A percentile compares a stretch with the other conserved stretches of the same genome.
These are phyloP conservation scores for Neurospora pannonica DNA, from an alignment of 495 filamentous ascomycete genomes.

Conservation along the genomic window DNA sequence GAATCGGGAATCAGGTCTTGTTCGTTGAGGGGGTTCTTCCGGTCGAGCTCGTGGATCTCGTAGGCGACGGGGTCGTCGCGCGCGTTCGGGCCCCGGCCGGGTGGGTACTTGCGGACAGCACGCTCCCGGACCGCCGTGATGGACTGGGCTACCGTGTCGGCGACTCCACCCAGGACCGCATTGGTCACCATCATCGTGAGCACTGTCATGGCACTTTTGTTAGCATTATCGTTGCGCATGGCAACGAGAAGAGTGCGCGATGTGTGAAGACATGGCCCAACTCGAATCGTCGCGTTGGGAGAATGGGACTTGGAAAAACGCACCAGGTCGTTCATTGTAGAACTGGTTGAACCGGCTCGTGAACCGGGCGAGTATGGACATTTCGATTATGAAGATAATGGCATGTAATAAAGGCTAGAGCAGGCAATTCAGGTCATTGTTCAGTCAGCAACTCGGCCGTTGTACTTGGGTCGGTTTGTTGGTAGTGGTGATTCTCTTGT, in stretches of 20 bases:
- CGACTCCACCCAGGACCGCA: conserved; percentile 71
- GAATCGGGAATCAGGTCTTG: conserved; percentile 61
- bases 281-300: conserved; percentile 10
- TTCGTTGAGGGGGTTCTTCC: conserved; percentile 60
- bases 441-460: conserved; percentile 2
- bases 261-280: background rate
- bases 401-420: conserved; percentile 76
- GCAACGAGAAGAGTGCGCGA: background rate
- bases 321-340: conserved; percentile 80
- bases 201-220: conserved; percentile 40
- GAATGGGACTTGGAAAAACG: conserved; percentile 8
- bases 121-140: conserved; percentile 74
- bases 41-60: conserved; percentile 83
- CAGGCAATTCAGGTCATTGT: conserved; percentile 13
- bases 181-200: conserved; percentile 98
- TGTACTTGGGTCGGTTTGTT: background rate
- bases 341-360: conserved; percentile 84
- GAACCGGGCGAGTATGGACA: conserved; percentile 72
- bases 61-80: conserved; percentile 70
- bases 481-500: background rate
- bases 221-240: background rate
- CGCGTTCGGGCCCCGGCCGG: conserved; percentile 21
- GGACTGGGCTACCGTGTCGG: conserved; percentile 91
- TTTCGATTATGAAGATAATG: conserved; percentile 78
- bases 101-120: conserved; percentile 47